phyloP scores from a whole-genome alignment of 2,329 filamentous ascomycete genomes.

The Alternaria sp. region DNA sequence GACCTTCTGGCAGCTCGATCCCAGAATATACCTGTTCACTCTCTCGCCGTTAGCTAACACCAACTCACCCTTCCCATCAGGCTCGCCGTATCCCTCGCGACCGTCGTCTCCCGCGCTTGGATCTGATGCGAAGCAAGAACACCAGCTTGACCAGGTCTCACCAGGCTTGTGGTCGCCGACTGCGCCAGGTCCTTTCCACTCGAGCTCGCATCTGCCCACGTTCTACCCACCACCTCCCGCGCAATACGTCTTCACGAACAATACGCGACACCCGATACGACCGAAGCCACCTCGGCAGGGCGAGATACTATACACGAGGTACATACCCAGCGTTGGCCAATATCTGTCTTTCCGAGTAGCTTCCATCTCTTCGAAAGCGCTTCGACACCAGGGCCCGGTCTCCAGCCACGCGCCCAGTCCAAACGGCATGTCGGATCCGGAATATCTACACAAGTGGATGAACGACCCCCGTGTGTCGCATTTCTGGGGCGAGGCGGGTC shows the following conservation, averaged over 20 bases:
- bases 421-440: conserved; percentile 60
- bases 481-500: conserved; percentile 80
- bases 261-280: conserved; percentile 82
- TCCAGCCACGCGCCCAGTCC: conserved; percentile 27
- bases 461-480: conserved; percentile 79
- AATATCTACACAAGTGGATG: conserved; percentile 86
- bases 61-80: conserved; percentile 56
- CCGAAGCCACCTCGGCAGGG: conserved; percentile 90
- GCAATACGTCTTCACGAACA: conserved; percentile 80
- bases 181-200: conserved; percentile 74
- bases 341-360: conserved; percentile 91
- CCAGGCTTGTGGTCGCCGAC: conserved; percentile 50
- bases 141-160: conserved; percentile 39
- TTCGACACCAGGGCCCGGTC: conserved; percentile 68
- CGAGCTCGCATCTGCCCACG: conserved; percentile 83
- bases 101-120: conserved; percentile 57
- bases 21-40: conserved; percentile 86
- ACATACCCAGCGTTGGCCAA: conserved; percentile 79
- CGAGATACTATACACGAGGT: conserved; percentile 89
- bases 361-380: conserved; percentile 68
- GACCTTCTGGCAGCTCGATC: conserved; percentile 92
- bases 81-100: conserved; percentile 60
- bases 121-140: conserved; percentile 31
- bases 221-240: conserved; percentile 86
- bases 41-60: conserved; percentile 65